These are phyloP conservation scores for Vigna reflexopilosa DNA, from an alignment of 306 rosid species.

Conservation along the genomic window DNA sequence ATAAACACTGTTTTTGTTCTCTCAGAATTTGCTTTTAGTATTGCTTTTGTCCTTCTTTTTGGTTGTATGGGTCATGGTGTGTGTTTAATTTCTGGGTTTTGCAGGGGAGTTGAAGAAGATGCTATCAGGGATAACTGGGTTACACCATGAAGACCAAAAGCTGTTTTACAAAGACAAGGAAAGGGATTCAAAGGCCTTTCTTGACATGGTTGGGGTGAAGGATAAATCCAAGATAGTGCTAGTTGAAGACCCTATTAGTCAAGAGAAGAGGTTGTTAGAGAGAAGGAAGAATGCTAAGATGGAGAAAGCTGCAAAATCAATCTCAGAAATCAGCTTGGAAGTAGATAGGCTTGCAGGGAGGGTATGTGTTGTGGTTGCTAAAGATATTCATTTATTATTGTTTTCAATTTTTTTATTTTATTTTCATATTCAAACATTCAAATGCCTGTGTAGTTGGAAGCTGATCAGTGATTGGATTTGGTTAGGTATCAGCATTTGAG, in stretches of 20 bases:
- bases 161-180: slow-evolving; percentile 82
- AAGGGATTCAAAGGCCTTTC: slow-evolving; percentile 91
- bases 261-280: slow-evolving; percentile 80
- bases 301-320: slow-evolving; percentile 86
- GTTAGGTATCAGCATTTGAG: slow-evolving; percentile 88
- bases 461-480: slow-evolving; percentile 43
- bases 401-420: neutral
- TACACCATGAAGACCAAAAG: slow-evolving; percentile 93
- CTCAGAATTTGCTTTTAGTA: neutral
- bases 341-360: slow-evolving; percentile 85
- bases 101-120: slow-evolving; percentile 93
- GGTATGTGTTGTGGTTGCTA: slow-evolving; percentile 51
- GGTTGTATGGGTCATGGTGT: neutral
- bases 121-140: slow-evolving; percentile 84
- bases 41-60: neutral
- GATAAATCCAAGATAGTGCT: slow-evolving; percentile 80
- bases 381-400: neutral
- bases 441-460: slow-evolving; percentile 39
- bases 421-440: neutral
- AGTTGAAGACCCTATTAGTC: slow-evolving; percentile 88
- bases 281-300: slow-evolving; percentile 80
- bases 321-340: slow-evolving; percentile 88
- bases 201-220: slow-evolving; percentile 81
- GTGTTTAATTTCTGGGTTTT: neutral
- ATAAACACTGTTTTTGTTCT: too few relatives aligned